These are phyloP conservation scores for Cordyceps tenuipes DNA, from an alignment of 2,329 filamentous ascomycete genomes.

Conservation along the genomic window DNA sequence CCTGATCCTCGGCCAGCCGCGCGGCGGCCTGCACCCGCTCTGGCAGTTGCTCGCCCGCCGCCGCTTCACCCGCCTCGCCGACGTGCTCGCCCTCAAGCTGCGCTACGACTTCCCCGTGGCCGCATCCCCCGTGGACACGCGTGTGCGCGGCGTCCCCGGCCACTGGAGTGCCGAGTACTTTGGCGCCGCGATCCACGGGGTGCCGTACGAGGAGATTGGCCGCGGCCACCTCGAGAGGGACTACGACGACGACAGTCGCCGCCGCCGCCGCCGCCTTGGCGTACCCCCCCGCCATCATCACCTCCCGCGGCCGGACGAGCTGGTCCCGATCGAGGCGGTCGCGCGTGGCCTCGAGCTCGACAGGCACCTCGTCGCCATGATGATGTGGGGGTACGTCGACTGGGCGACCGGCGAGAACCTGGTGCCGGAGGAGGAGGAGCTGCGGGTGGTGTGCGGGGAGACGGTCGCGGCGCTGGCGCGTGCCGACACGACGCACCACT, in stretches of 20 bases:
- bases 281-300: conserved; percentile 20
- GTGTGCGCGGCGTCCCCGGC: background rate
- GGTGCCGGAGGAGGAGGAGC: conserved; percentile 40
- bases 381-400: conserved; percentile 55
- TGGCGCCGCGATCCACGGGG: conserved; percentile 35
- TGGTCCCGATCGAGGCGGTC: conserved; percentile 48
- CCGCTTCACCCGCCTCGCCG: conserved; percentile 37
- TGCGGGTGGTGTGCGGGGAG: conserved; percentile 38
- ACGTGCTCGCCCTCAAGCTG: conserved; percentile 49
- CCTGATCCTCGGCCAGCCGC: conserved; percentile 51
- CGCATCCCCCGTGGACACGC: background rate
- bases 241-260: no score
- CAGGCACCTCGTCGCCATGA: conserved; percentile 45
- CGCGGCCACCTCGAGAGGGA: conserved; percentile 48
- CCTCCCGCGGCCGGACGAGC: conserved; percentile 48
- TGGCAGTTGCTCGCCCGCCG: conserved; percentile 52
- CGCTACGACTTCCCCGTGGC: conserved; percentile 44
- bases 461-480: conserved; percentile 24
- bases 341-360: conserved; percentile 46
- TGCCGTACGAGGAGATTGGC: conserved; percentile 46
- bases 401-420: conserved; percentile 41
- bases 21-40: conserved; percentile 39
- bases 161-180: conserved; percentile 17
- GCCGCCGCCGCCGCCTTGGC: no score
- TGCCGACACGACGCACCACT: conserved; percentile 28